These are phyloP conservation scores for Solanum sejunctum DNA, from an alignment of 257 asterid genomes.

Conservation along the genomic window DNA sequence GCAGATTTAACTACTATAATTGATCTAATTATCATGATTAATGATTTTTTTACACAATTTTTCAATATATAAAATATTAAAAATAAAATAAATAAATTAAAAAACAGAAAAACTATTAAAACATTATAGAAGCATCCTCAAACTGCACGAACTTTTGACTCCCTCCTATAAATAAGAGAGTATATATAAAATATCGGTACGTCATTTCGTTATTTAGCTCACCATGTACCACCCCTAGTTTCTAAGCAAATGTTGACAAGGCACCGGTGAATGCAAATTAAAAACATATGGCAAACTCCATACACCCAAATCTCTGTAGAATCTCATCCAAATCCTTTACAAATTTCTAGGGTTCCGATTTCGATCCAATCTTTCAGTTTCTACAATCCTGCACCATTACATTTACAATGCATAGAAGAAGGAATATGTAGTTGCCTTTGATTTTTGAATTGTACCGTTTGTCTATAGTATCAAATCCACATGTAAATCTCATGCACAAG, in stretches of 20 bases:
- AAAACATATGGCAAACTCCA: not conserved
- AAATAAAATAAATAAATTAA: too few relatives aligned
- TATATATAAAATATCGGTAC: too few relatives aligned
- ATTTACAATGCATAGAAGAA: not conserved
- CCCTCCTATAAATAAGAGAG: too few relatives aligned
- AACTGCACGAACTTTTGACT: too few relatives aligned
- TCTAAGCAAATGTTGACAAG: not conserved
- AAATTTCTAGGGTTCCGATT: not conserved
- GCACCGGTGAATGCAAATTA: not conserved
- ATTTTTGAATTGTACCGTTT: not conserved
- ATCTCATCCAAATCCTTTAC: not conserved
- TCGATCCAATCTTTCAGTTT: not conserved
- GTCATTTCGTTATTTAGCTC: not conserved
- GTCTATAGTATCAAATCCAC: not conserved
- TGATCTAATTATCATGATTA: too few relatives aligned
- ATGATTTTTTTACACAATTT: too few relatives aligned
- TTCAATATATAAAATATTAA: too few relatives aligned
- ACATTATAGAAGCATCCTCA: too few relatives aligned
- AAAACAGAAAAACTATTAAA: too few relatives aligned
- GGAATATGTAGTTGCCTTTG: not conserved
- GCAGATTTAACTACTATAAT: too few relatives aligned
- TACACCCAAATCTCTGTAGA: not conserved
- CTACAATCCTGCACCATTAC: not conserved
- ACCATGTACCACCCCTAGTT: not conserved
- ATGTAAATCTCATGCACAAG: not conserved